phyloP scores from a whole-genome alignment of 2,329 filamentous ascomycete species.

The Paracamarosporium sp. region DNA sequence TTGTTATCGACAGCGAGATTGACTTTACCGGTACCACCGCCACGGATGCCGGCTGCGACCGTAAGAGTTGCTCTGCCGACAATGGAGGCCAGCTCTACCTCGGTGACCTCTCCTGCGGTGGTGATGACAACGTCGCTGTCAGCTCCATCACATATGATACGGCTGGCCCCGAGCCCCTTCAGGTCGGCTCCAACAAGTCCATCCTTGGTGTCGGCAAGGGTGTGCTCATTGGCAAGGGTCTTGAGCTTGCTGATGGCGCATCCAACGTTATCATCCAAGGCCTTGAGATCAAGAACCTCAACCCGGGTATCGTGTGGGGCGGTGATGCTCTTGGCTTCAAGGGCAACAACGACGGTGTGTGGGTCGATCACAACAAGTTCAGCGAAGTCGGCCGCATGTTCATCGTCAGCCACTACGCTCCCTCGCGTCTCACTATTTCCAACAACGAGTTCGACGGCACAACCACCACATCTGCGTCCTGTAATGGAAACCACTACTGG shows the following conservation, averaged over 20 bases:
- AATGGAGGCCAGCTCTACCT: slow-evolving; percentile 29
- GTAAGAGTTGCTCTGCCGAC: slow-evolving; percentile 21
- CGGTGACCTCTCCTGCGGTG: slow-evolving; percentile 27
- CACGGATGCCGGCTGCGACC: slow-evolving; percentile 27
- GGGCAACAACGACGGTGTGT: slow-evolving; percentile 42
- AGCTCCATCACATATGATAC: slow-evolving; percentile 43
- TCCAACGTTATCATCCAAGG: slow-evolving; percentile 51
- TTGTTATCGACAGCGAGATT: slow-evolving; percentile 28
- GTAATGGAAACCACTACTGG: slow-evolving; percentile 67
- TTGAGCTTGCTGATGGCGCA: slow-evolving; percentile 41
- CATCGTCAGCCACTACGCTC: slow-evolving; percentile 44
- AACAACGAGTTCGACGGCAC: slow-evolving; percentile 66
- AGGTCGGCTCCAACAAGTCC: slow-evolving; percentile 51
- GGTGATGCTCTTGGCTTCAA: slow-evolving; percentile 48
- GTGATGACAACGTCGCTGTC: slow-evolving; percentile 22
- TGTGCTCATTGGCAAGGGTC: slow-evolving; percentile 51
- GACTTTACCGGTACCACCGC: slow-evolving; percentile 33
- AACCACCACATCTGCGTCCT: slow-evolving; percentile 62
- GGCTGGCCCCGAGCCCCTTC: slow-evolving; percentile 35
- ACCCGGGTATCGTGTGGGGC: slow-evolving; percentile 49
- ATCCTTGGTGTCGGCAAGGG: slow-evolving; percentile 51
- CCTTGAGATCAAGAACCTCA: slow-evolving; percentile 46
- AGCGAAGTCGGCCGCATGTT: slow-evolving; percentile 56
- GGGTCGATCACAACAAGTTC: slow-evolving; percentile 50
- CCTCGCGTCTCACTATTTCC: slow-evolving; percentile 62